Conservation (phyloP, 768 basidiomycete genomes). For the Coprinopsis cinerea region DNA sequence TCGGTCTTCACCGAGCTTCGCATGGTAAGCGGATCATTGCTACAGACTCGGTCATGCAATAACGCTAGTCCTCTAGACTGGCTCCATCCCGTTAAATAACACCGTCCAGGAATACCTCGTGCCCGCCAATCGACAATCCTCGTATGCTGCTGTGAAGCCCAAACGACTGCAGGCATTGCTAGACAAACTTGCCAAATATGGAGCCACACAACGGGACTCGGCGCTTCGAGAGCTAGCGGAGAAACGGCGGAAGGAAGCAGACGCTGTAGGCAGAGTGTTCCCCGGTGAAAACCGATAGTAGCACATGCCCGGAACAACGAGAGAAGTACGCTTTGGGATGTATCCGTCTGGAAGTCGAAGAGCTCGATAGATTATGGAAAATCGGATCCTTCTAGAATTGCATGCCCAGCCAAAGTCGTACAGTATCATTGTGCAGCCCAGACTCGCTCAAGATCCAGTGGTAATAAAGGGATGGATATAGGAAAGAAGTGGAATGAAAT, state of each 20-base stretch:
- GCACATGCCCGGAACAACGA: not conserved
- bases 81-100: constrained; percentile 66
- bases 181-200: constrained; percentile 72
- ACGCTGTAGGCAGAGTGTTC: constrained; percentile 67
- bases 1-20: constrained; percentile 77
- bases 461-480: constrained; percentile 17
- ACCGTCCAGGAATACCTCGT: constrained; percentile 77
- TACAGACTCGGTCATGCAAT: not conserved
- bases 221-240: constrained; percentile 62
- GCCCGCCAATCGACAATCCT: constrained; percentile 59
- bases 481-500: constrained; percentile 24
- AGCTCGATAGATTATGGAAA: constrained; percentile 3
- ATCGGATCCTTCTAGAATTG: constrained; percentile 12
- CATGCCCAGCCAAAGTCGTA: not conserved
- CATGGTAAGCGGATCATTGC: constrained; percentile 40
- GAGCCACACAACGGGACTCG: constrained; percentile 54
- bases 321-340: constrained; percentile 5
- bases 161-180: constrained; percentile 69
- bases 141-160: constrained; percentile 60
- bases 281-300: constrained; percentile 58
- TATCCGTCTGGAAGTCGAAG: not conserved
- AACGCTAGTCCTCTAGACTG: constrained; percentile 39
- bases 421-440: too few species aligned
- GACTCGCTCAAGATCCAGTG: constrained; percentile 18
- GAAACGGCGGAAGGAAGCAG: constrained; percentile 70